phyloP scores from a whole-genome alignment of 345 rosid species.

The Euphorbia pulcherrima region DNA sequence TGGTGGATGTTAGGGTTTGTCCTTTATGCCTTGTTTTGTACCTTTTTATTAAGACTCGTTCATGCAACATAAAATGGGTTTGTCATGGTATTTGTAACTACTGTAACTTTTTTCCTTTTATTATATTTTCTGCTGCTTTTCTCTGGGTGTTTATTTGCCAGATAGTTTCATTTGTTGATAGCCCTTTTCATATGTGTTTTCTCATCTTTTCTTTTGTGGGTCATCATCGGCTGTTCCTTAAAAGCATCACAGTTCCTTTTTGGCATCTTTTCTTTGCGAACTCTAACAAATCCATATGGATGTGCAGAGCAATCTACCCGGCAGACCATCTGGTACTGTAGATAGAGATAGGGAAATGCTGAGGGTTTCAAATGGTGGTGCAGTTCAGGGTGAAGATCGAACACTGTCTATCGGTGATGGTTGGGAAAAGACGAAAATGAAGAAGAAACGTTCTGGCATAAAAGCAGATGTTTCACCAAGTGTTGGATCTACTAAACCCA shows the following conservation, averaged over 20 bases:
- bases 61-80: not conserved
- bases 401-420: slow-evolving; percentile 69
- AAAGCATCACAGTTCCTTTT: not conserved
- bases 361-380: slow-evolving; percentile 53
- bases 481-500: slow-evolving; percentile 47
- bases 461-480: slow-evolving; percentile 57
- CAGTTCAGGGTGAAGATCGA: slow-evolving; percentile 68
- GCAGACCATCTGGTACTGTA: slow-evolving; percentile 56
- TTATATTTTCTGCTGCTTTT: not conserved
- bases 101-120: not conserved
- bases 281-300: slow-evolving; percentile 51
- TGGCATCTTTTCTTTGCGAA: slow-evolving; percentile 15
- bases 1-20: slow-evolving; percentile 66
- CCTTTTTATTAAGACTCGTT: not conserved
- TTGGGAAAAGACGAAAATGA: slow-evolving; percentile 90
- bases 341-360: slow-evolving; percentile 74
- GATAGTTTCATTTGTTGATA: not conserved
- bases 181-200: not conserved
- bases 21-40: slow-evolving; percentile 17
- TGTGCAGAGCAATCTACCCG: slow-evolving; percentile 56
- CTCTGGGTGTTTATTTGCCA: not conserved
- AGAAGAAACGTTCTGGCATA: slow-evolving; percentile 86
- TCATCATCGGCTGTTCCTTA: not conserved
- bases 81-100: not conserved
- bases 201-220: not conserved